These are phyloP conservation scores for Tetraselmis chui DNA, from an alignment of 139 green algal genomes.

Conservation along the genomic window DNA sequence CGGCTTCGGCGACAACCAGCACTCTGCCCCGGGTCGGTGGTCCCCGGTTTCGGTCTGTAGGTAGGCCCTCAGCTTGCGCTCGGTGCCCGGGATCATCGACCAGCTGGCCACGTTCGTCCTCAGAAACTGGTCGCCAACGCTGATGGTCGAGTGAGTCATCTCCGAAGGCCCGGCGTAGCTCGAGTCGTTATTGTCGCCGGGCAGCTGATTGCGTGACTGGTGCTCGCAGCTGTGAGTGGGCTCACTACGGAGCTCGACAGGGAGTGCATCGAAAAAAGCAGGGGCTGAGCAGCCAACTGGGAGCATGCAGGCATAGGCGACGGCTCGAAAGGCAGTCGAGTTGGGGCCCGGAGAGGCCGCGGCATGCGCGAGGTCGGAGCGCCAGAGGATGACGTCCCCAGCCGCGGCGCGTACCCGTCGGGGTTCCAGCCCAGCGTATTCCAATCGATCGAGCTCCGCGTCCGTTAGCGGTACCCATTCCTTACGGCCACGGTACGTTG, in stretches of 20 bases:
- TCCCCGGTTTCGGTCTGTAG: background rate
- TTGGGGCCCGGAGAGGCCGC: background rate
- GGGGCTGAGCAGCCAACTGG: background rate
- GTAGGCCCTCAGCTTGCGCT: background rate
- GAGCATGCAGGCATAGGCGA: background rate
- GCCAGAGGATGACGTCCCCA: background rate
- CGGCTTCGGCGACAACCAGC: background rate
- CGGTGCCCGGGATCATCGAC: background rate
- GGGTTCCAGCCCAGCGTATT: background rate
- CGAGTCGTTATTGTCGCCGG: no score
- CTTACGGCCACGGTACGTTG: background rate
- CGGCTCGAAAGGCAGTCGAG: background rate
- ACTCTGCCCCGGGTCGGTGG: background rate
- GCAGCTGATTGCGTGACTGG: background rate
- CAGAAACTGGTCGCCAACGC: background rate
- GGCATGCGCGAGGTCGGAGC: background rate
- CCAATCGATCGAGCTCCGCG: background rate
- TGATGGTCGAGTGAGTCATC: no score
- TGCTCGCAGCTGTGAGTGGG: background rate
- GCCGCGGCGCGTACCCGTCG: background rate
- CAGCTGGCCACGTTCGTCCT: background rate
- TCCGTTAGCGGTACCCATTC: background rate
- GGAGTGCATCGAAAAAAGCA: no score
- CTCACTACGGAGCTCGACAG: background rate
- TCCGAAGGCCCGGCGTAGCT: no score